Evolutionary conservation across 1,139 yeast genomes (phyloP), one percentile per base, ranked within the genome.

Genomic region (Chernovozyma aurita): DNA sequence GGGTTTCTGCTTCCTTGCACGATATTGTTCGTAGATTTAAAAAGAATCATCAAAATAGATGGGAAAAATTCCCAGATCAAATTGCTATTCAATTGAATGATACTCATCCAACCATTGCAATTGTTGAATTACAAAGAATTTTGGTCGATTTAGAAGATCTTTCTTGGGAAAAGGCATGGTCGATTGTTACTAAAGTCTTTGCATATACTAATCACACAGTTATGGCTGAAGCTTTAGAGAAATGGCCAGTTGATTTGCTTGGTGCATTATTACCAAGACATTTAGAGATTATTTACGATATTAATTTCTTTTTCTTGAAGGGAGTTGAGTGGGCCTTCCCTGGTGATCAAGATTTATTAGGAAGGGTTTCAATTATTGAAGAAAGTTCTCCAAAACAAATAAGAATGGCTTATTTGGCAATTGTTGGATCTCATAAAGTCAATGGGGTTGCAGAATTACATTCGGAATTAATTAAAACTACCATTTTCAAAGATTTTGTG

Each of bases 371-470:
- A 3, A 70, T 88, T 44, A 83, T 88, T 55, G 95, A 88, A 59
- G 97, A 88, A 59, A 73, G 80, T 17, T 63, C 63, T 34, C 85
- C 85, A 38, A 86, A 87, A 63, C 85, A 85, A 43, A 85, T 87
- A 37, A 78, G 95, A 60, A 88, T 88, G 97, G 96, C 97, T 3
- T 79, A 71, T 58, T 74, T 90, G 57, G 97, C 97, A 20, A 81
- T 88, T 50, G 76, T 88, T 51, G 97, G 97, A 24, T 85, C 95
- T 18, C 96, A 88, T 62, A 85, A 80, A 60, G 95, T 87, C 41
- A 88, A 88, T 57, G 97, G 97, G 60, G 97, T 88, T 40, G 97
- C 97, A 18, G 97, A 88, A 61, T 71, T 88, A 50, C 97, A 88
- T 64, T 86, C 95, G 24, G 95, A 88, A 57, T 75, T 88, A 57